These are phyloP conservation scores for Chalciporus chontae DNA, from an alignment of 768 basidiomycete species.

Conservation along the genomic window DNA sequence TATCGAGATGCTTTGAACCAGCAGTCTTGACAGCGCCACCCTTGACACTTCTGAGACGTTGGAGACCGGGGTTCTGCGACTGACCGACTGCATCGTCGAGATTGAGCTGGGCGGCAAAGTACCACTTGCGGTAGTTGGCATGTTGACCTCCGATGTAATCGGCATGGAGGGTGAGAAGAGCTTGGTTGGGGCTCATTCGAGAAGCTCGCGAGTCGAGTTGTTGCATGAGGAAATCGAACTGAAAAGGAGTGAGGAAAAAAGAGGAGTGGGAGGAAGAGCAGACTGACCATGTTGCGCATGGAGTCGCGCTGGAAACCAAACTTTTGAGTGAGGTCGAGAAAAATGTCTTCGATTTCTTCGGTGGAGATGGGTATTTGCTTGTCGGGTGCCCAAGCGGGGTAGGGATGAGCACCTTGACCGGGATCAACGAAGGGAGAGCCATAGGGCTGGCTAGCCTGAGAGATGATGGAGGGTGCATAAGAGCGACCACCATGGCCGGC, in stretches of 20 bases:
- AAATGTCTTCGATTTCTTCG: slow-evolving; percentile 98
- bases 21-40: slow-evolving; percentile 47
- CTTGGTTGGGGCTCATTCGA: slow-evolving; percentile 95
- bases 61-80: slow-evolving; percentile 88
- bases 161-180: slow-evolving; percentile 92
- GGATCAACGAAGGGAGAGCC: slow-evolving; percentile 60
- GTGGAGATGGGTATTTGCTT: slow-evolving; percentile 94
- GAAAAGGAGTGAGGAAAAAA: slow-evolving; percentile 9
- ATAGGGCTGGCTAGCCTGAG: slow-evolving; percentile 55
- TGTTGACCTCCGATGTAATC: slow-evolving; percentile 99
- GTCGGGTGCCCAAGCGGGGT: slow-evolving; percentile 93
- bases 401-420: slow-evolving; percentile 60
- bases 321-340: slow-evolving; percentile 96
- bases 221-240: slow-evolving; percentile 99
- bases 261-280: not conserved
- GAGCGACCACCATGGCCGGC: slow-evolving; percentile 35
- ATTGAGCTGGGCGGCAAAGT: slow-evolving; percentile 98
- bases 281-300: slow-evolving; percentile 87
- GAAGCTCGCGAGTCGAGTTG: slow-evolving; percentile 97
- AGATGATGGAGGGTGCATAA: slow-evolving; percentile 57
- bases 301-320: slow-evolving; percentile 97
- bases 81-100: slow-evolving; percentile 98
- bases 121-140: slow-evolving; percentile 99
- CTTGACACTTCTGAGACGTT: slow-evolving; percentile 83
- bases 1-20: slow-evolving; percentile 81